Base-by-base conservation (phyloP, 495 filamentous ascomycete species). In the Penicillium argentinense region DNA sequence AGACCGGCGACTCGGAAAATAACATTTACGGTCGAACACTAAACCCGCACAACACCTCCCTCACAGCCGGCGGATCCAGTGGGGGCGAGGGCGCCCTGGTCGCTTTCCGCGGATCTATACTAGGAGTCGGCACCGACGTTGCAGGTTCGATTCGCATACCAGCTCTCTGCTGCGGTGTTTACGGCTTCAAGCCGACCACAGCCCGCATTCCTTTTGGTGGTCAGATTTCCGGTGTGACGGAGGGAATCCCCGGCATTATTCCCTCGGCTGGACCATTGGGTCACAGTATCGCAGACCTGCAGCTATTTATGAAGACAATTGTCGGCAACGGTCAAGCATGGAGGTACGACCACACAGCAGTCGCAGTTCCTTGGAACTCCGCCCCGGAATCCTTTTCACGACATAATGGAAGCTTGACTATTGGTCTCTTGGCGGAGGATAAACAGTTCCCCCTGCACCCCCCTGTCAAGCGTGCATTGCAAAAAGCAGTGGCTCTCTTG, bases 121-220 rank as follows among this genome's bases (percentile, higher is more conserved):
- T 84, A 3, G 83, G 83, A 1, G 74, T 86, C 22, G 83, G 81
- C 0, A 79, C 77, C 4, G 83, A 87, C 49, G 78, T 86, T 46
- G 83, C 61, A 11, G 82, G 81, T 3, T 82, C 77, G 2, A 81
- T 85, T 41, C 67, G 82, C 1, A 68, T 66, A 12, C 85, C 85
- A 3, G 81, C 85, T 1, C 74, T 78, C 7, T 79, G 76, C 56
- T 77, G 79, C 39, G 82, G 79, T 4, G 39, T 87, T 0, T 87
- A 77, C 56, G 83, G 83, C 0, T 71, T 85, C 47, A 78, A 79
- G 43, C 83, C 85, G 1, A 86, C 79, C 0, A 57, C 58, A 9
- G 60, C 56, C 21, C 69, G 83, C 11, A 57, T 87, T 1, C 83
- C 85, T 4, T 63, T 53, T 22, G 49, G 59, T 3, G 62, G 59